These are phyloP conservation scores for Asterionellopsis glacialis DNA, from an alignment of 108 stramenopile species.

Conservation along the genomic window DNA sequence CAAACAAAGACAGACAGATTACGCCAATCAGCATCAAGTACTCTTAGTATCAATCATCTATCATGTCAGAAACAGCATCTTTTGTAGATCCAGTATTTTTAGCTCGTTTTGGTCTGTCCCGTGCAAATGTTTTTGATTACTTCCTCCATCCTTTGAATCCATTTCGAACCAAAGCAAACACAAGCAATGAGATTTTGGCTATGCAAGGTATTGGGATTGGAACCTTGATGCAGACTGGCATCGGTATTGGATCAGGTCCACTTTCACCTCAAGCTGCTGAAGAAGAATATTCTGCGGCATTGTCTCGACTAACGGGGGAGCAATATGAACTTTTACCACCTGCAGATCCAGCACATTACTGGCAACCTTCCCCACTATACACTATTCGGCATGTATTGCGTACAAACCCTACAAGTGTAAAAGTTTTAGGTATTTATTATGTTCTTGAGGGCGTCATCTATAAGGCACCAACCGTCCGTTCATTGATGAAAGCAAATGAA, in stretches of 20 bases:
- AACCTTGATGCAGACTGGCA: conserved; percentile 65
- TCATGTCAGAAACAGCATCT: conserved; percentile 88
- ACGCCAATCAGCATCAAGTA: too few species aligned
- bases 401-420: conserved; percentile 45
- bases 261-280: conserved; percentile 67
- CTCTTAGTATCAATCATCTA: too few species aligned
- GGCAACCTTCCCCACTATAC: conserved; percentile 67
- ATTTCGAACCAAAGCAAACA: conserved; percentile 72
- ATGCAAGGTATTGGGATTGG: conserved; percentile 80
- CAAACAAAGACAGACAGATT: too few species aligned
- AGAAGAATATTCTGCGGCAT: conserved; percentile 61
- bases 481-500: conserved; percentile 76
- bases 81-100: conserved; percentile 86
- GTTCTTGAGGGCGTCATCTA: conserved; percentile 86
- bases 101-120: conserved; percentile 71
- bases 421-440: conserved; percentile 78
- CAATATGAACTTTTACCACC: conserved; percentile 80
- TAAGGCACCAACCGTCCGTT: conserved; percentile 70
- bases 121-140: conserved; percentile 59
- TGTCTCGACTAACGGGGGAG: conserved; percentile 63
- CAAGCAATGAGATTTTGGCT: conserved; percentile 73
- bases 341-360: conserved; percentile 38
- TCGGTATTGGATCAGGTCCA: conserved; percentile 46
- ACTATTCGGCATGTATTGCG: conserved; percentile 76
- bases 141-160: conserved; percentile 87